Conservation (phyloP, 176 grass and related monocot species). For the Dactylis glomerata region DNA sequence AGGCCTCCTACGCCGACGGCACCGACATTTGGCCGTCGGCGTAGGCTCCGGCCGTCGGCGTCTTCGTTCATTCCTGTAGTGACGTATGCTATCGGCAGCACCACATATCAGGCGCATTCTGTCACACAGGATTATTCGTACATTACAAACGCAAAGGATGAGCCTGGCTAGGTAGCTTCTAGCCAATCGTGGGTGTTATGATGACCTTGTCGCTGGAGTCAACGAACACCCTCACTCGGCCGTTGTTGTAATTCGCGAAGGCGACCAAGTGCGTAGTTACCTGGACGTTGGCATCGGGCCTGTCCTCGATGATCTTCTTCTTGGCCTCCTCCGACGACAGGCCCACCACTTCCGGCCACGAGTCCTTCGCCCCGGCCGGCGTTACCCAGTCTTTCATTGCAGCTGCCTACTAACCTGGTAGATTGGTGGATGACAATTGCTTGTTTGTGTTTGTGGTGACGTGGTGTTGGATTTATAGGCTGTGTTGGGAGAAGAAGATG, state of each 20-base stretch:
- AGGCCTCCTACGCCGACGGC: no score
- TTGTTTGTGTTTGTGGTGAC: not conserved
- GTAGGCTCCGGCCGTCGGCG: no score
- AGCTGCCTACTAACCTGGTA: not conserved
- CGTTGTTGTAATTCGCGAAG: constrained; percentile 39
- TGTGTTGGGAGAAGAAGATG: no score
- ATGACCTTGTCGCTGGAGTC: constrained; percentile 37
- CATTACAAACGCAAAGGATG: not conserved
- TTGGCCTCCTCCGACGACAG: constrained; percentile 35
- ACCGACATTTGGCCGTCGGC: no score
- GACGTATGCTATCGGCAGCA: not conserved
- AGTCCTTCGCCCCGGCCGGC: not conserved
- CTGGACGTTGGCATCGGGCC: constrained; percentile 21
- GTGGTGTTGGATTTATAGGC: not conserved
- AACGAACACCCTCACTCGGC: constrained; percentile 35
- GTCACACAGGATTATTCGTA: not conserved
- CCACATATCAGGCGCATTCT: not conserved
- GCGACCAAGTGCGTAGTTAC: constrained; percentile 24
- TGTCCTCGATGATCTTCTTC: constrained; percentile 43
- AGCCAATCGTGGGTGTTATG: constrained; percentile 34
- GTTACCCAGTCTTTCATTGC: constrained; percentile 19
- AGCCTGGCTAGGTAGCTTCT: not conserved
- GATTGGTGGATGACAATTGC: not conserved
- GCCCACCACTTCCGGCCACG: constrained; percentile 52
- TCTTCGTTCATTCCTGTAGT: no score